Conservation (phyloP, 768 basidiomycete genomes). For the Mycena belliarum region DNA sequence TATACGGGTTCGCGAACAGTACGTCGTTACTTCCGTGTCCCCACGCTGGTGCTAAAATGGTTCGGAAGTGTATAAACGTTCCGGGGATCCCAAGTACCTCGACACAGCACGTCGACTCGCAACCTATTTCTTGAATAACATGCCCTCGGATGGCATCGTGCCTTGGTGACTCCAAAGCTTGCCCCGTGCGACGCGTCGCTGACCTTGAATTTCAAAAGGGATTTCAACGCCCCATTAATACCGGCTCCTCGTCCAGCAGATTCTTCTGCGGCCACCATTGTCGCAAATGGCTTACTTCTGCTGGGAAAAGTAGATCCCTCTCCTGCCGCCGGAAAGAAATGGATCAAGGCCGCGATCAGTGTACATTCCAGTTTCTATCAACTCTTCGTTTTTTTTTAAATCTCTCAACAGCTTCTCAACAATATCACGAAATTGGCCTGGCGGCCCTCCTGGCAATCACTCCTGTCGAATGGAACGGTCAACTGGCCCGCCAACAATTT, state of each 20-base stretch:
- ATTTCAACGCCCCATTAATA: constrained; percentile 66
- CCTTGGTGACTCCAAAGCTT: constrained; percentile 50
- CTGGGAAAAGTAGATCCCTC: constrained; percentile 48
- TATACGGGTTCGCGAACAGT: constrained; percentile 74
- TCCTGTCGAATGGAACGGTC: constrained; percentile 67
- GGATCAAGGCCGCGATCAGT: constrained; percentile 43
- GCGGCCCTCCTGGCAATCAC: constrained; percentile 61
- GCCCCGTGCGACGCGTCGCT: background rate
- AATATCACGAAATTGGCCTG: constrained; percentile 55
- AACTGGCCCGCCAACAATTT: constrained; percentile 57
- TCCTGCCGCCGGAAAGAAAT: constrained; percentile 35
- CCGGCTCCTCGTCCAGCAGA: constrained; percentile 62
- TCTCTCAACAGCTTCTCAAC: constrained; percentile 51
- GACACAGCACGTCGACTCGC: constrained; percentile 61
- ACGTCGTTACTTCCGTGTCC: constrained; percentile 23
- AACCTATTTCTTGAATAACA: constrained; percentile 56
- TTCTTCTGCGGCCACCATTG: constrained; percentile 69
- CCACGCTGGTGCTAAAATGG: background rate
- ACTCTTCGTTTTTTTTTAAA: too few relatives aligned
- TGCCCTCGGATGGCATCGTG: constrained; percentile 63
- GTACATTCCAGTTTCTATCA: background rate
- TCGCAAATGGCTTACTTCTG: constrained; percentile 57
- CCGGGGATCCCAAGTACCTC: constrained; percentile 51
- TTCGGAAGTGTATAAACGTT: constrained; percentile 57
- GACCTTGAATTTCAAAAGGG: constrained; percentile 41